Base-by-base conservation (phyloP, 139 green algal species). In the Chlamydomonas asymmetrica region DNA sequence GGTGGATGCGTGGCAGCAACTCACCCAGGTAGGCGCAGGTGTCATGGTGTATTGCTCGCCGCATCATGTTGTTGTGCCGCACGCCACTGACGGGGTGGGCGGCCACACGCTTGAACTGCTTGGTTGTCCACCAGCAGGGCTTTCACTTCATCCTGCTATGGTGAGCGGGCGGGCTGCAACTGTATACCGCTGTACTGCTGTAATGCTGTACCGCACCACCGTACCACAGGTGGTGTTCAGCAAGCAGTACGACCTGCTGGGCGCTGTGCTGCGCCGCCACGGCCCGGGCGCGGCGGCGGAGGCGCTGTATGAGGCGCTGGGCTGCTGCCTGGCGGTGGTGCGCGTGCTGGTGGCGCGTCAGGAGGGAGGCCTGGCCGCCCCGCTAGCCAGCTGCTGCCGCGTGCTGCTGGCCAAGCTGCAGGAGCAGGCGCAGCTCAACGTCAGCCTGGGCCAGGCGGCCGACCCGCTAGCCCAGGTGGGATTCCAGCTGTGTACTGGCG, bases 1-100 rank as follows among this genome's bases (percentile, higher is more conserved):
- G 41, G 73, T 86, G 31, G 71, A 75, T 23, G 88, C 78, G 8
- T 95, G 91, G 88, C 68, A 83, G 50, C 74, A 84, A n/a, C 60
- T 85, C 23, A 59, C 85, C 5, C 73, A 88, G 43, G 73, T 74
- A 13, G 41, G 65, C 25, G 32, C 29, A 37, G 2, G 32, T n/a
- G n/a, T n/a, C n/a, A n/a, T n/a, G n/a, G n/a, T n/a, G n/a, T n/a
- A n/a, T n/a, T n/a, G n/a, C n/a, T n/a, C n/a, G n/a, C n/a, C n/a
- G n/a, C n/a, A n/a, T n/a, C n/a, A n/a, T n/a, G n/a, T n/a, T n/a
- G n/a, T n/a, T n/a, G n/a, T n/a, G n/a, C n/a, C n/a, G n/a, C n/a
- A n/a, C n/a, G n/a, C n/a, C n/a, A n/a, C n/a, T n/a, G n/a, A n/a
- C n/a, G n/a, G n/a, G n/a, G n/a, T n/a, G n/a, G n/a, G n/a, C n/a